These are phyloP conservation scores for Ophidiomyces ophidiicola DNA, from an alignment of 2,329 filamentous ascomycete genomes.

Conservation along the genomic window DNA sequence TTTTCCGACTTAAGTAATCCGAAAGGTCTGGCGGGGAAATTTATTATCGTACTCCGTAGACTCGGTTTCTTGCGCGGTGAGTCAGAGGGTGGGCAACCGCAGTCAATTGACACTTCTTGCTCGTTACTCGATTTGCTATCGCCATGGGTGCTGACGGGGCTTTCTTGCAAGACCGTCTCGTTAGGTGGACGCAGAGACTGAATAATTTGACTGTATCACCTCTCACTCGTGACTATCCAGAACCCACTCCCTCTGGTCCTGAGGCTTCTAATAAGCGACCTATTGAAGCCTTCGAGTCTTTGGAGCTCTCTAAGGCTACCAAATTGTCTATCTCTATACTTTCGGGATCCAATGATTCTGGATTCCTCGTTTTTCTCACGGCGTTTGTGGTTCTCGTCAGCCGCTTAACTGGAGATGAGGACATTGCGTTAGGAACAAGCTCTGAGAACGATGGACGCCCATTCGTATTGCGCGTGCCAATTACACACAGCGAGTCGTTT, in stretches of 20 bases:
- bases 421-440: conserved; percentile 38
- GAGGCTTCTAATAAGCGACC: conserved; percentile 27
- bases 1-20: too few relatives aligned
- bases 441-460: conserved; percentile 33
- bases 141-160: conserved; percentile 12
- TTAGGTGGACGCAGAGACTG: conserved; percentile 32
- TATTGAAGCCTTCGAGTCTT: conserved; percentile 34
- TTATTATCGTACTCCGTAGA: too few relatives aligned
- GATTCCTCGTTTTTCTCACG: conserved; percentile 33
- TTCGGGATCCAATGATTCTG: conserved; percentile 17
- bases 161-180: conserved; percentile 29
- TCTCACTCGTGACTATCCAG: conserved; percentile 35
- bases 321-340: conserved; percentile 31
- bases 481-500: conserved; percentile 33
- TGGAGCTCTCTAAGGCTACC: conserved; percentile 28
- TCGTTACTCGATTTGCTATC: not conserved
- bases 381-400: conserved; percentile 35
- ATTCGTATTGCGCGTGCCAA: conserved; percentile 35
- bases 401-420: conserved; percentile 39
- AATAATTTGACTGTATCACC: conserved; percentile 34
- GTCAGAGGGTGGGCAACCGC: not conserved
- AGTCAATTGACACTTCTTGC: not conserved
- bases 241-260: conserved; percentile 16
- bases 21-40: too few relatives aligned
- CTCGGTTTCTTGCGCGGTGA: not conserved